These are phyloP conservation scores for Chalaropsis thielavioides DNA, from an alignment of 2,329 filamentous ascomycete species.

Conservation along the genomic window DNA sequence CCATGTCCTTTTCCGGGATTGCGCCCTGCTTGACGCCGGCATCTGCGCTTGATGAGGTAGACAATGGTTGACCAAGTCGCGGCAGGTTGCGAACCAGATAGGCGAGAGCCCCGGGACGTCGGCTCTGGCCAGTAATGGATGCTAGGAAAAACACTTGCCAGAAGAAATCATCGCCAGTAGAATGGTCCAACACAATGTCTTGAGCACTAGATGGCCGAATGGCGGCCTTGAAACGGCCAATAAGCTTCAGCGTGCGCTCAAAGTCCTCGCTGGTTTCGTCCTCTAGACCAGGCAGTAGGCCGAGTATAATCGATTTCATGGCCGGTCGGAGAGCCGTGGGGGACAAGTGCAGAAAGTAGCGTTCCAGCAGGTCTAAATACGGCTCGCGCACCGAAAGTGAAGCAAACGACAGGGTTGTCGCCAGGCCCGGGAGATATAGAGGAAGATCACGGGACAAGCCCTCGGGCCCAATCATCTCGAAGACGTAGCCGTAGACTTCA, in stretches of 20 bases:
- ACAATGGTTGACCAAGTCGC: conserved; percentile 36
- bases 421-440: conserved; percentile 78
- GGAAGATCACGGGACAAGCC: conserved; percentile 68
- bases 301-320: conserved; percentile 76
- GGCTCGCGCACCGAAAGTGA: conserved; percentile 79
- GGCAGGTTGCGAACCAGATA: conserved; percentile 73
- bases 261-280: conserved; percentile 97
- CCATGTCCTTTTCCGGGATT: conserved; percentile 27
- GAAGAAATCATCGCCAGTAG: conserved; percentile 68
- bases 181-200: conserved; percentile 37
- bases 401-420: conserved; percentile 82
- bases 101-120: conserved; percentile 73
- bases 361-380: conserved; percentile 73
- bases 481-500: conserved; percentile 84
- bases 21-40: conserved; percentile 27
- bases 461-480: conserved; percentile 69
- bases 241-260: conserved; percentile 63
- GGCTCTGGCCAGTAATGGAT: conserved; percentile 73
- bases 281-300: conserved; percentile 80
- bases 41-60: conserved; percentile 24
- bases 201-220: conserved; percentile 37
- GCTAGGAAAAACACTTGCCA: conserved; percentile 97
- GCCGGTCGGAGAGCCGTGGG: conserved; percentile 63
- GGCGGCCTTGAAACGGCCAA: conserved; percentile 61
- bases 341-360: conserved; percentile 59